These are phyloP conservation scores for Cryptococcus floricola DNA, from an alignment of 1,284 basidiomycete genomes.

Conservation along the genomic window DNA sequence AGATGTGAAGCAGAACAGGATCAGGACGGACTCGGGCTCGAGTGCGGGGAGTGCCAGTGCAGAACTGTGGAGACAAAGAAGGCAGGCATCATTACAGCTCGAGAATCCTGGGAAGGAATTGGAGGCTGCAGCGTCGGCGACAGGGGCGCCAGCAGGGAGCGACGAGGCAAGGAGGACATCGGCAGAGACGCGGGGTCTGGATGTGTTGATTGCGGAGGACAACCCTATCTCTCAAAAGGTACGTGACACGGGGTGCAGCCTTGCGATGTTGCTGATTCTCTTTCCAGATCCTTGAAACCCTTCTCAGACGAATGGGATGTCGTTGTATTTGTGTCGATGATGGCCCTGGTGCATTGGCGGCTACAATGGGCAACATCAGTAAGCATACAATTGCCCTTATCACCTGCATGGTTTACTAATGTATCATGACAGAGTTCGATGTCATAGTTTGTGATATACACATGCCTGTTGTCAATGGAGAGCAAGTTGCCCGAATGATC, in stretches of 20 bases:
- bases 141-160: no score
- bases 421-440: slow-evolving; percentile 47
- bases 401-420: background rate
- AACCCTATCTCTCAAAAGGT: slow-evolving; percentile 89
- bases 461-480: slow-evolving; percentile 47
- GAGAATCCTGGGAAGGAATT: slow-evolving; percentile 2
- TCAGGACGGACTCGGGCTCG: slow-evolving; percentile 71
- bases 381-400: slow-evolving; percentile 46
- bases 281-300: slow-evolving; percentile 74
- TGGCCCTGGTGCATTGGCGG: slow-evolving; percentile 92
- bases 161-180: no score
- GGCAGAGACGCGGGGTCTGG: slow-evolving; percentile 58
- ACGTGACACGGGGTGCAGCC: slow-evolving; percentile 9
- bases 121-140: background rate
- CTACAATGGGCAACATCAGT: slow-evolving; percentile 95
- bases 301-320: slow-evolving; percentile 87
- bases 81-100: slow-evolving; percentile 23
- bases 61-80: slow-evolving; percentile 30
- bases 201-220: slow-evolving; percentile 91
- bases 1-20: slow-evolving; percentile 80
- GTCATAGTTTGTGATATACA: slow-evolving; percentile 53
- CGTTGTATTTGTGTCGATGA: slow-evolving; percentile 90
- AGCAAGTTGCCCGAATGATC: slow-evolving; percentile 50
- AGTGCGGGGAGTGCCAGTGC: slow-evolving; percentile 55
- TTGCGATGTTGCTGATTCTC: background rate